Base-by-base conservation (phyloP, 179 eudicot genomes). In the Amaranthus tricolor region DNA sequence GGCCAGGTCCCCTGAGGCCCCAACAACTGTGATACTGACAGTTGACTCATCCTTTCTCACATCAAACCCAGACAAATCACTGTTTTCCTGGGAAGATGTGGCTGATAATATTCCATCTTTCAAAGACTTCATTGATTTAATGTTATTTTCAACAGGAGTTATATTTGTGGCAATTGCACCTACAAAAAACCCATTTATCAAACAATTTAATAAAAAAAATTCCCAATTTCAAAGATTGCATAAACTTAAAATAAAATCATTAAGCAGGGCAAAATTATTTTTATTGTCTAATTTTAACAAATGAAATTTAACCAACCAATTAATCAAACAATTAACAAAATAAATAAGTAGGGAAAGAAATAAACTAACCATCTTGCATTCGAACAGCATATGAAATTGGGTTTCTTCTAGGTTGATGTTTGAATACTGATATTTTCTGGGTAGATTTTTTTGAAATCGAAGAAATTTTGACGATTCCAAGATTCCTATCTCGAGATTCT, bases 1-100 rank as follows among this genome's bases (percentile, higher is more conserved):
- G 48, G 99, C 99, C 75, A 95, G 97, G 85, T 95, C 99, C 64
- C 98, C 99, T 21, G 99, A 95, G 62, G 99, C 98, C 71, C 99
- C 99, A 76, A 95, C 97, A 58, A 95, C 94, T 60, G 98, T 95
- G 77, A 95, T 95, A 77, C 88, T 93, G 84, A 93, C 93, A 70
- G 91, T 89, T 71, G 98, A 93, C 53, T 84, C 85, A 66, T 83
- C 91, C 67, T 84, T 82, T 44, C 68, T 76, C 53, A 72, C 73
- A 86, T 83, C 84, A 64, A 85, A 67, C 74, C 76, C 75, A 62
- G 78, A 53, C 61, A 75, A 72, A 63, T 85, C 85, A 68, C 50
- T 66, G 5, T 16, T 44, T 70, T 88, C 93, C 74, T 84, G 55
- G 1, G 83, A 79, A 67, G 86, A 61, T 52, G 76, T 66, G 62